Evolutionary conservation across 1,139 yeast genomes (phyloP).

Genomic region (Pichia sp.): DNA sequence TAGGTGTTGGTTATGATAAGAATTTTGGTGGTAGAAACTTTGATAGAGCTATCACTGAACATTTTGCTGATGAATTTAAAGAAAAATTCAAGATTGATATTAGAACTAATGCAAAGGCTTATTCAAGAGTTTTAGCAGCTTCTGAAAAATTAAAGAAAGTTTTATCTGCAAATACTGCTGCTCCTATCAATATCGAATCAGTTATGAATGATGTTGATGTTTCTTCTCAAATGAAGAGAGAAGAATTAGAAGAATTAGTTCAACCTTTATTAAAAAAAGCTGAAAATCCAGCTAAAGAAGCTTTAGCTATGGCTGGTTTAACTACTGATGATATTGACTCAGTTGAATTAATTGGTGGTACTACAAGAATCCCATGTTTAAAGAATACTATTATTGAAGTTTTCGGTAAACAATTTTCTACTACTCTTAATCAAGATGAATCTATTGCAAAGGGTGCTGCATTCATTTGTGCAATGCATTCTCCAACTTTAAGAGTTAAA

Average conservation of each 20-base stretch:
- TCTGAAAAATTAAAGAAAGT: conserved; percentile 94
- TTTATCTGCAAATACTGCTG: conserved; percentile 89
- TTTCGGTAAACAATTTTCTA: conserved; percentile 82
- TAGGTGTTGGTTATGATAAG: conserved; percentile 90
- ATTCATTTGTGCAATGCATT: conserved; percentile 97
- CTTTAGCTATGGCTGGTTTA: conserved; percentile 75
- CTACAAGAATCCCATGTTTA: conserved; percentile 93
- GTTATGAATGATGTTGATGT: conserved; percentile 97
- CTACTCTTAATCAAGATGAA: conserved; percentile 98
- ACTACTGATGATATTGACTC: conserved; percentile 72
- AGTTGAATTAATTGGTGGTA: conserved; percentile 95
- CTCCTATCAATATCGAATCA: conserved; percentile 93
- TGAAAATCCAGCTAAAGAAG: conserved; percentile 70
- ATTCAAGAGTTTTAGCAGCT: conserved; percentile 84
- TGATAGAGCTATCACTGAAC: conserved; percentile 88
- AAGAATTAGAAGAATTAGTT: conserved; percentile 85
- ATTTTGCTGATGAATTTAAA: conserved; percentile 89
- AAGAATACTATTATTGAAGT: conserved; percentile 75
- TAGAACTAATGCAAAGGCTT: conserved; percentile 87
- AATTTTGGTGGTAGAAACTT: conserved; percentile 98
- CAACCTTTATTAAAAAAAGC: conserved; percentile 75
- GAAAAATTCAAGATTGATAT: conserved; percentile 91
- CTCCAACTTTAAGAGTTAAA: conserved; percentile 97
- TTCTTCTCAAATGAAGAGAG: conserved; percentile 83
- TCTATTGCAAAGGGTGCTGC: conserved; percentile 99